Evolutionary conservation across 2,329 filamentous ascomycete genomes (phyloP).

Genomic region (Ceratocystis alfenasii): DNA sequence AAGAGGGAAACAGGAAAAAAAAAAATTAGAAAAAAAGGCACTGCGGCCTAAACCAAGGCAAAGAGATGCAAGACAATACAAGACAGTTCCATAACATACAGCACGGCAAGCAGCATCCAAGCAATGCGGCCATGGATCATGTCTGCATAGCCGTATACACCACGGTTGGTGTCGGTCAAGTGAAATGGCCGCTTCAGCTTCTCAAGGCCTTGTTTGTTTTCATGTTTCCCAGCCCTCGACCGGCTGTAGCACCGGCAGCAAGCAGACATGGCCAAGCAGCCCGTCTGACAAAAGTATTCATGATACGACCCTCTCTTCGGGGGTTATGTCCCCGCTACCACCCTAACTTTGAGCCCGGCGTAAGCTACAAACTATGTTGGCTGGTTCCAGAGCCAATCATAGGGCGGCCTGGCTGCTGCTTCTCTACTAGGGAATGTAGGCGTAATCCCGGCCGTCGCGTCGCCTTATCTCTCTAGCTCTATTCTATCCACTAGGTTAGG

Average conservation of each 20-base stretch:
- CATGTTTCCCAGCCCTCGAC: not conserved
- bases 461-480: not conserved
- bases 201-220: not conserved
- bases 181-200: not conserved
- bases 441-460: not conserved
- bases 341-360: not conserved
- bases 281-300: not conserved
- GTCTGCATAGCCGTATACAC: no score
- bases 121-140: not conserved
- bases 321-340: not conserved
- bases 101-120: not conserved
- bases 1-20: no score
- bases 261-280: not conserved
- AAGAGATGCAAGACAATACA: not conserved
- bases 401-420: not conserved
- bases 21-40: not conserved
- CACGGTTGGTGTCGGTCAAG: not conserved
- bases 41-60: not conserved
- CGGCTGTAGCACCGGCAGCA: not conserved
- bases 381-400: not conserved
- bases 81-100: slow-evolving; percentile 1
- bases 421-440: not conserved
- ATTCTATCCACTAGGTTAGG: not conserved
- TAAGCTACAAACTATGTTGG: not conserved
- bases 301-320: not conserved